A percentile compares a stretch with the other conserved stretches of the same genome.
phyloP scores from a whole-genome alignment of 345 rosid species.

The Erodium maritimum region DNA sequence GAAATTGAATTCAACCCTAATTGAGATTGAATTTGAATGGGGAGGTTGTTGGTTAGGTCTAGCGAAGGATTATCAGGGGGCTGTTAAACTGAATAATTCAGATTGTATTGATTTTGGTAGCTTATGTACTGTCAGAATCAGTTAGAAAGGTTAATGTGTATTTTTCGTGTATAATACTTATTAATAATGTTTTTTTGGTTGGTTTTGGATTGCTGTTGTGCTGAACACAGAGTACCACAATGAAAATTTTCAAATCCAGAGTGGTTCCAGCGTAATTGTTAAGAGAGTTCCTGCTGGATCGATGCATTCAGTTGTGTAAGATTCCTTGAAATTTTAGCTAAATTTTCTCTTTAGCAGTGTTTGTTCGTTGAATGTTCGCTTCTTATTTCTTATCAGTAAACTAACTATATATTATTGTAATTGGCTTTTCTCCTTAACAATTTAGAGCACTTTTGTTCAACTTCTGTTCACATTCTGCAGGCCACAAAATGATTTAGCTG shows the following conservation, averaged over 20 bases:
- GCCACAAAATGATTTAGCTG: conserved; percentile 5
- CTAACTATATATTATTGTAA: neutral
- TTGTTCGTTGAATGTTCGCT: neutral
- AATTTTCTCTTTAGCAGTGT: neutral
- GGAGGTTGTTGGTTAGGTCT: no score
- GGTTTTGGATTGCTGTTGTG: no score
- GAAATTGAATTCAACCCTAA: no score
- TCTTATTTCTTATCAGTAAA: no score
- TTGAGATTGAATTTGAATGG: no score
- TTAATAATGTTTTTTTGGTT: neutral
- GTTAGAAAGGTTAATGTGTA: no score
- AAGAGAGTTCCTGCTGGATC: conserved; percentile 39
- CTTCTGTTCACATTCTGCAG: conserved; percentile 12
- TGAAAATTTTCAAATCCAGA: conserved; percentile 23
- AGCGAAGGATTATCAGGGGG: no score
- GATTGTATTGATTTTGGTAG: neutral
- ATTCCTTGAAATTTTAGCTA: neutral
- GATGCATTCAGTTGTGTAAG: conserved; percentile 16
- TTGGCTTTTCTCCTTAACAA: neutral
- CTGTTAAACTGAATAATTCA: neutral
- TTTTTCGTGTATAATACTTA: no score
- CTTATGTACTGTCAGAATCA: neutral
- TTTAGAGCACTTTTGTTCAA: neutral
- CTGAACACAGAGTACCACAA: conserved; percentile 25
- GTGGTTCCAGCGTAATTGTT: conserved; percentile 34